Evolutionary conservation across 2,329 filamentous ascomycete genomes (phyloP).

Genomic region (Apiospora hydei): DNA sequence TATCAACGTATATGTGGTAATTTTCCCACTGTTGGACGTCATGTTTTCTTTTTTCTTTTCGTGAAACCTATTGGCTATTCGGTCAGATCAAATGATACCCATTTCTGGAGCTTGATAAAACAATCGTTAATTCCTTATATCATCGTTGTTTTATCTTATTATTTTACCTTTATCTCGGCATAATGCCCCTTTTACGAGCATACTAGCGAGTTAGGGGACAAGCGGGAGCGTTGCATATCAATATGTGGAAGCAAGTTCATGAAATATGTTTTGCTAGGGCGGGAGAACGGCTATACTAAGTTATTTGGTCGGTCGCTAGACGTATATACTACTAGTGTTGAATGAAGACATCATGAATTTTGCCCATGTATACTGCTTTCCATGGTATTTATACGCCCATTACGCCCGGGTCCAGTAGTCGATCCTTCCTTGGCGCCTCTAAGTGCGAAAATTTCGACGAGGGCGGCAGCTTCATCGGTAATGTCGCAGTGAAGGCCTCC

Average conservation of each 20-base stretch:
- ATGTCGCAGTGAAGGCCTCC: no score
- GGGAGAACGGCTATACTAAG: no score
- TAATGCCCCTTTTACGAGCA: not conserved
- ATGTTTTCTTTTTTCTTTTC: not conserved
- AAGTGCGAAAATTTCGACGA: no score
- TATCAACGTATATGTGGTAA: not conserved
- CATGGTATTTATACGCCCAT: not conserved
- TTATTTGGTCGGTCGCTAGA: constrained; percentile 4
- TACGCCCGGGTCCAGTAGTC: no score
- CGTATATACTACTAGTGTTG: not conserved
- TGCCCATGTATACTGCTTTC: not conserved
- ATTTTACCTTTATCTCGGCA: not conserved
- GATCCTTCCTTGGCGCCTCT: no score
- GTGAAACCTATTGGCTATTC: not conserved
- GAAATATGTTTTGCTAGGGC: not conserved
- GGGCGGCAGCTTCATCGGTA: no score
- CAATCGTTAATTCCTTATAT: not conserved
- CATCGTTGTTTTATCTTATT: not conserved
- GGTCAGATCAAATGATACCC: constrained; percentile 13
- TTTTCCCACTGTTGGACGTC: not conserved
- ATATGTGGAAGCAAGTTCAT: not conserved
- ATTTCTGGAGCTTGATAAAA: constrained; percentile 5
- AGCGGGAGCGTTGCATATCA: constrained; percentile 1
- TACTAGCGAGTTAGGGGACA: not conserved
- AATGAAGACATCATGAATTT: not conserved